Evolutionary conservation across 495 filamentous ascomycete species (phyloP), one percentile per base, ranked within the genome.

Genomic region (Annulohypoxylon bovei): DNA sequence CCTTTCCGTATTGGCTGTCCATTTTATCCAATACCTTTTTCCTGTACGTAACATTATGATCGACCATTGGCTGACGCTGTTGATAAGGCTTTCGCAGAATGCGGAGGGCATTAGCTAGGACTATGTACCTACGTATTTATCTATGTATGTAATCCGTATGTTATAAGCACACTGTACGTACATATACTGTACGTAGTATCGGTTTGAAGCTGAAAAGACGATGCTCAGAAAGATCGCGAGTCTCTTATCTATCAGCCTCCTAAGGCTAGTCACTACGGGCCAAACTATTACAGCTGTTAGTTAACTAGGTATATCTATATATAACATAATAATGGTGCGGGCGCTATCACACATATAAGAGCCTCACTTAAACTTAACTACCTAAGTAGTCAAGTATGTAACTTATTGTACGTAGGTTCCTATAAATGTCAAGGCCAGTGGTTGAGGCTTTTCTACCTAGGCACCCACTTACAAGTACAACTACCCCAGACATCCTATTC

Each of bases 1-100:
- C 39, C 6, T 8, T 9, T 47, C 37, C 39, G 18, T 30, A 67
- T 71, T 71, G 68, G 68, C 57, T 60, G 58, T 53, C 11, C 53
- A 63, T 52, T 59, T 67, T 67, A 4, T 53, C 14, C 53, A 27
- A 32, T 25, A 42, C 56, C 57, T 6, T 22, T 66, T 66, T 67
- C 62, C 37, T 35, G 25, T 59, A 71, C 68, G 68, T 71, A 71
- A 71, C 52, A 22, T 2, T 25, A 47, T 18, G 27, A 30, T 8
- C 28, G 1, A 14, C 27, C 28, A 71, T 67, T 71, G 68, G 68
- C 6, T 30, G 2, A 6, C 40, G 12, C 39, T 18, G 16, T 63
- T 27, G 55, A 58, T 58, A 58, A 58, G 35, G 42, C 30, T 46
- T 54, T 65, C 22, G 37, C 37, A 20, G 18, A 52, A 54, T 58